Conservation (phyloP, 352 stramenopile genomes). For the Globisporangium emineosum region DNA sequence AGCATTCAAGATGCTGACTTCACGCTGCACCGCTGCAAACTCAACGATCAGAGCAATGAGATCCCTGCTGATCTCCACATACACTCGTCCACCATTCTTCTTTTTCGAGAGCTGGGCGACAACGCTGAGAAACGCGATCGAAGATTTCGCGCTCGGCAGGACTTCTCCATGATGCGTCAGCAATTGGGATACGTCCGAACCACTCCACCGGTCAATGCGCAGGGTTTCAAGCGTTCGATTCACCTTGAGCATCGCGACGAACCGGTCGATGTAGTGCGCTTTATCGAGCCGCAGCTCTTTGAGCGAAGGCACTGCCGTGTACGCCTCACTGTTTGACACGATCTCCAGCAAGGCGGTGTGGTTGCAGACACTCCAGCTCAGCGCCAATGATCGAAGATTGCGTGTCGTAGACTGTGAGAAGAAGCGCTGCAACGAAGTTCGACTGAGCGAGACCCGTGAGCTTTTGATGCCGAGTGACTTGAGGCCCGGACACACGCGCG, state of each 20-base stretch:
- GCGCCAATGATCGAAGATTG: conserved; percentile 5
- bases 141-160: neutral
- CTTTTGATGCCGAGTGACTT: conserved; percentile 10
- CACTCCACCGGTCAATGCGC: neutral
- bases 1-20: neutral
- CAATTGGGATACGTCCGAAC: neutral
- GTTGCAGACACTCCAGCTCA: conserved; percentile 8
- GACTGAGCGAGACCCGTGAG: conserved; percentile 2
- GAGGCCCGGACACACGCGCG: conserved; percentile 1
- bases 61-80: neutral
- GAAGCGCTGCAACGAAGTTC: neutral
- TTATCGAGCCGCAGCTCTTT: conserved; percentile 1
- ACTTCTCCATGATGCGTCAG: neutral
- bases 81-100: neutral
- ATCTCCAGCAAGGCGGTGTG: conserved; percentile 4
- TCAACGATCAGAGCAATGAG: neutral
- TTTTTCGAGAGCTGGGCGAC: neutral
- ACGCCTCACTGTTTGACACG: neutral
- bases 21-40: neutral
- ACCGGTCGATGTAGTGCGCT: neutral
- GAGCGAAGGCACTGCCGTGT: neutral
- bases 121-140: neutral
- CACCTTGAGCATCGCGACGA: neutral
- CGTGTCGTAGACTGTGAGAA: conserved; percentile 4
- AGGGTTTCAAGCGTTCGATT: neutral